Conservation (phyloP, 768 basidiomycete genomes). For the Filobasidium wieringae region DNA sequence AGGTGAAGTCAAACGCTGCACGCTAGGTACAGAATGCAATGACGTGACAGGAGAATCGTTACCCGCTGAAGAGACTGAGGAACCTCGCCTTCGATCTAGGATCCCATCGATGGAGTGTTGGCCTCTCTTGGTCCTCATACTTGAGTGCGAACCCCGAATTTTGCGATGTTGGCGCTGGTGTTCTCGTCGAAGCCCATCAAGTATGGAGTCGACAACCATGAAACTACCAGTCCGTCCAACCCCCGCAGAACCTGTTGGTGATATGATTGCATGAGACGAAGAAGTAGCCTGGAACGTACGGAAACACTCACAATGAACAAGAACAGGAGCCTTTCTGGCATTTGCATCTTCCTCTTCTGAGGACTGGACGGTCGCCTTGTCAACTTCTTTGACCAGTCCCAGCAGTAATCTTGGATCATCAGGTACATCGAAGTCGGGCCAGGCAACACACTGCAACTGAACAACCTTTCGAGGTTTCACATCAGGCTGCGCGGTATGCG, state of each 20-base stretch:
- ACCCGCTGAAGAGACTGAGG: background rate
- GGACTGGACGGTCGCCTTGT: constrained; percentile 31
- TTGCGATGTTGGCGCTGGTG: constrained; percentile 9
- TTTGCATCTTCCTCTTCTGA: constrained; percentile 5
- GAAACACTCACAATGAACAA: constrained; percentile 33
- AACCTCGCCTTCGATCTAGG: background rate
- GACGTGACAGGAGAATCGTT: background rate
- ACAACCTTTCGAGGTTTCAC: constrained; percentile 56
- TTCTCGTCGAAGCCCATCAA: constrained; percentile 29
- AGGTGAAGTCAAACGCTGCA: background rate
- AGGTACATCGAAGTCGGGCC: constrained; percentile 96
- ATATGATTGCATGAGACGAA: background rate
- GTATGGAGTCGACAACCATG: constrained; percentile 53
- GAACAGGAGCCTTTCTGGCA: constrained; percentile 24
- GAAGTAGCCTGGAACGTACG: background rate
- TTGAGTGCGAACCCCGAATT: background rate
- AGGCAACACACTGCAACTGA: constrained; percentile 84
- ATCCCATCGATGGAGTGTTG: background rate
- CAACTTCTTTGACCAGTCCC: constrained; percentile 61
- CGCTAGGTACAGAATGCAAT: background rate
- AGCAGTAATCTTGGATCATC: constrained; percentile 65
- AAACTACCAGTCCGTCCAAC: constrained; percentile 91
- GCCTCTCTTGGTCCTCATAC: background rate
- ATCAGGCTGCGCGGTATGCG: constrained; percentile 51
- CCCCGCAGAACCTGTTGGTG: constrained; percentile 59